Conservation (phyloP, 202 grass and related monocot species). For the Eragrostis tef region DNA sequence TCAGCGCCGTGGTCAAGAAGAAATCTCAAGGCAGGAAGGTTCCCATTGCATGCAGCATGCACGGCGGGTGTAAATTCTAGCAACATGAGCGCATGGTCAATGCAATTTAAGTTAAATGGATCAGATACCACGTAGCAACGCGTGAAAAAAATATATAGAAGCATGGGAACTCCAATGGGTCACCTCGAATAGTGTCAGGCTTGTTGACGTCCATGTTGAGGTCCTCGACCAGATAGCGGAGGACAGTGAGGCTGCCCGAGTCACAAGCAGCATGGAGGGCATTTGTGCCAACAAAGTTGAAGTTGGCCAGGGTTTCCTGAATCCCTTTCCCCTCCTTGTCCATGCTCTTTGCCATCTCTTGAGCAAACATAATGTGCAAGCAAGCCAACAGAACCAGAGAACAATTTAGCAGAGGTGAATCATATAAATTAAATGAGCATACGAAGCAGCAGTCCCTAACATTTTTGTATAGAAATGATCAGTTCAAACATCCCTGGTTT, state of each 20-base stretch:
- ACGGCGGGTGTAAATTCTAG: not conserved
- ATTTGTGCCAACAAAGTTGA: conserved; percentile 15
- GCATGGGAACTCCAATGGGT: not conserved
- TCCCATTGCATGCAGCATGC: conserved; percentile 9
- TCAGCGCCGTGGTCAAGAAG: conserved; percentile 29
- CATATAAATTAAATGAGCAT: not conserved
- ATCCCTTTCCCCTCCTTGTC: conserved; percentile 38
- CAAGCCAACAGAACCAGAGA: not conserved
- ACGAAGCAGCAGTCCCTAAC: not conserved
- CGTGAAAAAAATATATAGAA: not conserved
- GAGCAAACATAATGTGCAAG: not conserved
- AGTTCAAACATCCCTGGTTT: not conserved
- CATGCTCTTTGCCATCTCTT: conserved; percentile 37
- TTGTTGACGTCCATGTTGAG: conserved; percentile 36
- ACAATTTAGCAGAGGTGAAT: not conserved
- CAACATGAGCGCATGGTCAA: not conserved
- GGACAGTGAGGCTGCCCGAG: not conserved
- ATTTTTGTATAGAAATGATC: too few species aligned
- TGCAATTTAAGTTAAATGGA: too few species aligned
- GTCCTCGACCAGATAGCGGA: conserved; percentile 33
- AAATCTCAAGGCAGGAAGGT: conserved; percentile 28
- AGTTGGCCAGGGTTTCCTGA: conserved; percentile 1
- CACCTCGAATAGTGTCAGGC: not conserved
- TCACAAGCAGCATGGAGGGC: not conserved
- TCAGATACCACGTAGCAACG: not conserved